Evolutionary conservation across 108 stramenopile genomes (phyloP), one percentile per base, ranked within the genome.

Genomic region (Pseudonitzschia multiseries): DNA sequence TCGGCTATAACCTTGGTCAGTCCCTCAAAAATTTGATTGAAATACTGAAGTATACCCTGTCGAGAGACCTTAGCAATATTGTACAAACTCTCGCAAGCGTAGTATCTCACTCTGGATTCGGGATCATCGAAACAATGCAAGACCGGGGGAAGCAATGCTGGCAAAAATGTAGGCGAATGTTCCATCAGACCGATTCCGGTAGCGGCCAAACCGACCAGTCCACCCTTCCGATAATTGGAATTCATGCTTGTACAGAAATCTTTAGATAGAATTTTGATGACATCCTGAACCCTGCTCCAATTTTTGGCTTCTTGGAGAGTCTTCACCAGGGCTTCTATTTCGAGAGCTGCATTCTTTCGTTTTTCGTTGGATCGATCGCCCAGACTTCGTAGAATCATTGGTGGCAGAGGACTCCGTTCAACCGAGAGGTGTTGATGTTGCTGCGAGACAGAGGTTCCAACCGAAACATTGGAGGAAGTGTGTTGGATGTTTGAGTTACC

Each of bases 311-410:
- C 95, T 57, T 85, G 87, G 17, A 97, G 73, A 1, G 80, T 82
- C 79, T 97, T 97, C 43, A 98, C 87, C 28, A 98, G 78, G 24
- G 90, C 90, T 83, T 97, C 97, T 48, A 99, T 93, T 83, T 99
- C 99, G 1, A 98, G 71, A 2, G 99, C 97, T 9, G 97, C 97
- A 78, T 96, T 97, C 77, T 99, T 99, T 4, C 99, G 92, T 83
- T 99, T 99, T 33, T 99, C 99, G 67, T 98, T 98, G 20, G 96
- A 96, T n/a, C 99, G 85, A 76, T 99, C 99, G 26, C 99, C 96
- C 53, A 99, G 89, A 46, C 84, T 74, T 24, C 94, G 84, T 79
- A 92, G 84, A 15, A 96, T 85, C n/a, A 89, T 72, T 17, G 90
- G 92, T 12, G 96, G 89, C 26, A 96, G 81, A 21, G 95, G 91